These are phyloP conservation scores for Ambispora gerdemannii DNA, from an alignment of 192 early-diverging fungal genomes.

Conservation along the genomic window DNA sequence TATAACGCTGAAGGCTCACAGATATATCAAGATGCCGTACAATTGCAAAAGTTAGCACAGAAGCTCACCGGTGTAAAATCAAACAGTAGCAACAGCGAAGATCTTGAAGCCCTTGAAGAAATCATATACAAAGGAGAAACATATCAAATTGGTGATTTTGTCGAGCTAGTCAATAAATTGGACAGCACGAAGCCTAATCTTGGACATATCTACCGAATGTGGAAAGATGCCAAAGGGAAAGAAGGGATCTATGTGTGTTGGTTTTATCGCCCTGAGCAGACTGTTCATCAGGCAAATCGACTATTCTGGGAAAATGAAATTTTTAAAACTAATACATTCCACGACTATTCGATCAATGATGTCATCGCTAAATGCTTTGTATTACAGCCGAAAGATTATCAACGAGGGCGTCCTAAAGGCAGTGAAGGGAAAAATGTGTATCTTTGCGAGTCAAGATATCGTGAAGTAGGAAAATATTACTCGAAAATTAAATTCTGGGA, in stretches of 20 bases:
- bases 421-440: conserved; percentile 52
- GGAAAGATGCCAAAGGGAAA: conserved; percentile 43
- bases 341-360: conserved; percentile 50
- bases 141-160: conserved; percentile 51
- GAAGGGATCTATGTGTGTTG: conserved; percentile 51
- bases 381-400: conserved; percentile 54
- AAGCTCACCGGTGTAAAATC: conserved; percentile 5
- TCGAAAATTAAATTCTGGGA: conserved; percentile 67
- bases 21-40: conserved; percentile 74
- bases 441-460: conserved; percentile 65
- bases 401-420: conserved; percentile 47
- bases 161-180: conserved; percentile 55
- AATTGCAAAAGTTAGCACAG: conserved; percentile 31
- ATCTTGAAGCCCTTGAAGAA: background rate
- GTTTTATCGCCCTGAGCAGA: conserved; percentile 69
- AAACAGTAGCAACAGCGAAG: background rate
- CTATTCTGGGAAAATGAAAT: conserved; percentile 66
- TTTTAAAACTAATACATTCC: conserved; percentile 56
- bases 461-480: conserved; percentile 49
- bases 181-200: conserved; percentile 60
- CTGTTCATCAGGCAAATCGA: conserved; percentile 51
- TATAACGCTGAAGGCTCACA: conserved; percentile 87
- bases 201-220: conserved; percentile 54
- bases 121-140: conserved; percentile 18
- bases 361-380: conserved; percentile 64